Conservation (phyloP, 352 stramenopile genomes). For the Pythium guiyangense region DNA sequence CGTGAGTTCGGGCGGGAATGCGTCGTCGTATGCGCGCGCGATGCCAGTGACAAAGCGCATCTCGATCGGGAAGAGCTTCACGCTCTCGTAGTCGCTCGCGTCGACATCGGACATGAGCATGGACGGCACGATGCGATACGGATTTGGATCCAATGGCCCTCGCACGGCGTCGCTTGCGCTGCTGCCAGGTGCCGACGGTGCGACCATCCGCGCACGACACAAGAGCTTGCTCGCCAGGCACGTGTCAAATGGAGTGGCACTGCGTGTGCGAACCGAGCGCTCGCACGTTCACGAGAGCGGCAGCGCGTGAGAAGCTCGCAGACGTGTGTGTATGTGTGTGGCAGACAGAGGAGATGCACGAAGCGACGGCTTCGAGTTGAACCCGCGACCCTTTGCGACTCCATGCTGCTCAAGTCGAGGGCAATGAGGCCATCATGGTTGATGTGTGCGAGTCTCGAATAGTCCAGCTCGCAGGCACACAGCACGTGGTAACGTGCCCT, state of each 20-base stretch:
- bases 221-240: not conserved
- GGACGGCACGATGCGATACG: not conserved
- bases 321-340: too few species aligned
- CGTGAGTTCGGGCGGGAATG: constrained; percentile 54
- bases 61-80: constrained; percentile 48
- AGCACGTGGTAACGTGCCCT: too few species aligned
- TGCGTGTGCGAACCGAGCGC: too few species aligned
- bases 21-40: constrained; percentile 62
- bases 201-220: not conserved
- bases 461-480: too few species aligned
- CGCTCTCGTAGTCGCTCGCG: constrained; percentile 24
- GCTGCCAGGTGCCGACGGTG: not conserved
- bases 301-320: too few species aligned
- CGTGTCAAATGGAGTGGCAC: not conserved
- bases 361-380: too few species aligned
- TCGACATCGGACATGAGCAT: not conserved
- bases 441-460: too few species aligned
- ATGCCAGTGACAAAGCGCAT: constrained; percentile 74
- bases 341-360: too few species aligned
- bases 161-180: not conserved
- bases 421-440: too few species aligned
- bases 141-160: not conserved
- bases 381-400: too few species aligned
- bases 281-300: too few species aligned
- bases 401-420: too few species aligned